A percentile compares a stretch with the other conserved stretches of the same genome.
phyloP scores from a whole-genome alignment of 208 protist genomes.

The Kentomonas sorsogonicus region DNA sequence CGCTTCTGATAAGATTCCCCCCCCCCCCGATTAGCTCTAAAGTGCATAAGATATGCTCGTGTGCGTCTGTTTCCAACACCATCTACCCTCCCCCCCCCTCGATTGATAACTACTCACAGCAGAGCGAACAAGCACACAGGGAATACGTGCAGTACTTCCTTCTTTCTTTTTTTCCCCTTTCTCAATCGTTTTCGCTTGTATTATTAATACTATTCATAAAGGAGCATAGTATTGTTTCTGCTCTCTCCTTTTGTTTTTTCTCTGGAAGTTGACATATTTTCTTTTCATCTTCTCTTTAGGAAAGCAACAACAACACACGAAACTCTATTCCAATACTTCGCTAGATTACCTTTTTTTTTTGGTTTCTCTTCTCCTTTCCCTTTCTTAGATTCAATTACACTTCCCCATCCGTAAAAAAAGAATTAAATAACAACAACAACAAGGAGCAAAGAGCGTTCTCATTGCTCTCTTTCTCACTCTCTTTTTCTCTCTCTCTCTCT shows the following conservation, averaged over 20 bases:
- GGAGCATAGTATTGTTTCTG: background rate
- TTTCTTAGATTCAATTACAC: background rate
- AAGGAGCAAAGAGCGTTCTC: no score
- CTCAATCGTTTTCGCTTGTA: background rate
- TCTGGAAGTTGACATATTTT: no score
- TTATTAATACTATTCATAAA: constrained; percentile 9
- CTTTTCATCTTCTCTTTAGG: background rate
- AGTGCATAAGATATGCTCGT: no score
- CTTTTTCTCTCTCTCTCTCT: background rate
- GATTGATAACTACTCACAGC: no score
- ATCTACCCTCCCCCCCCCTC: no score
- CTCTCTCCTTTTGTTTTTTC: constrained; percentile 4
- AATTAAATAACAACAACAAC: no score
- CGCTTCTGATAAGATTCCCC: no score
- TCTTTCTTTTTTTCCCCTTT: constrained; percentile 14
- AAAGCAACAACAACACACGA: background rate
- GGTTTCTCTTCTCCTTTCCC: constrained; percentile 3
- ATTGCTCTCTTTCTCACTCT: no score
- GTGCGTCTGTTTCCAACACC: no score
- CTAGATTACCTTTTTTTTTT: constrained; percentile 13
- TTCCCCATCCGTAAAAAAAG: constrained; percentile 17
- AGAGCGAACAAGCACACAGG: no score
- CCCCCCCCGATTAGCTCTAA: no score
- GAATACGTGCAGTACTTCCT: no score
- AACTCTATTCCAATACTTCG: background rate